Percentiles rank a stretch among this genome's conserved stretches.
phyloP scores from a whole-genome alignment of 192 early-diverging fungal genomes.

The Podila epicladia region DNA sequence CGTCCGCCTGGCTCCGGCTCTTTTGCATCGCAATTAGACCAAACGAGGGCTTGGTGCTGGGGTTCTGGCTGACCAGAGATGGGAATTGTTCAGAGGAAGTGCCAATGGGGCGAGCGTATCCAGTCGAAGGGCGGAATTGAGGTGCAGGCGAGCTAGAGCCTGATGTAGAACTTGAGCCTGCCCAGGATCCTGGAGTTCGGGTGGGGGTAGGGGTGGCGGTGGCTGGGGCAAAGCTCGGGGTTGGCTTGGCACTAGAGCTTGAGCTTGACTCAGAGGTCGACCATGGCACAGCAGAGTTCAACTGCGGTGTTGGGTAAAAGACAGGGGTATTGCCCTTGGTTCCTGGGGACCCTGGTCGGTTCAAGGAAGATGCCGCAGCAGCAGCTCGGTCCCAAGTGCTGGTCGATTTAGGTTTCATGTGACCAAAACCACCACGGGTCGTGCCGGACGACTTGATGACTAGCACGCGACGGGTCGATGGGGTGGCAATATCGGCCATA shows the following conservation, averaged over 20 bases:
- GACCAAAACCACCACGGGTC: slow-evolving; percentile 53
- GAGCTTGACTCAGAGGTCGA: slow-evolving; percentile 1
- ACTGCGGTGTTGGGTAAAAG: slow-evolving; percentile 46
- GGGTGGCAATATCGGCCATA: slow-evolving; percentile 42
- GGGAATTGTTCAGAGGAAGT: slow-evolving; percentile 26
- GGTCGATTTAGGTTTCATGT: slow-evolving; percentile 47
- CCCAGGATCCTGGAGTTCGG: slow-evolving; percentile 13
- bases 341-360: slow-evolving; percentile 29
- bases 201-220: too few species aligned
- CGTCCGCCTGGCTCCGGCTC: slow-evolving; percentile 35
- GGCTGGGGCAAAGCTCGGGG: neutral
- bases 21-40: slow-evolving; percentile 40
- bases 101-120: slow-evolving; percentile 4
- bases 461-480: slow-evolving; percentile 67
- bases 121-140: slow-evolving; percentile 39
- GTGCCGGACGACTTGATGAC: slow-evolving; percentile 77
- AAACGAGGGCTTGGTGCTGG: slow-evolving; percentile 32
- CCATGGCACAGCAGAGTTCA: slow-evolving; percentile 40
- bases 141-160: slow-evolving; percentile 9
- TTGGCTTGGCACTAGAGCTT: neutral
- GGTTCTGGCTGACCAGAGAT: slow-evolving; percentile 30
- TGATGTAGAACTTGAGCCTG: slow-evolving; percentile 20
- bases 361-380: slow-evolving; percentile 48
- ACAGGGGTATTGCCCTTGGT: slow-evolving; percentile 21
- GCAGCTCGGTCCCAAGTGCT: slow-evolving; percentile 63